phyloP scores from a whole-genome alignment of 148 eudicot genomes.

The Spergularia marina region DNA sequence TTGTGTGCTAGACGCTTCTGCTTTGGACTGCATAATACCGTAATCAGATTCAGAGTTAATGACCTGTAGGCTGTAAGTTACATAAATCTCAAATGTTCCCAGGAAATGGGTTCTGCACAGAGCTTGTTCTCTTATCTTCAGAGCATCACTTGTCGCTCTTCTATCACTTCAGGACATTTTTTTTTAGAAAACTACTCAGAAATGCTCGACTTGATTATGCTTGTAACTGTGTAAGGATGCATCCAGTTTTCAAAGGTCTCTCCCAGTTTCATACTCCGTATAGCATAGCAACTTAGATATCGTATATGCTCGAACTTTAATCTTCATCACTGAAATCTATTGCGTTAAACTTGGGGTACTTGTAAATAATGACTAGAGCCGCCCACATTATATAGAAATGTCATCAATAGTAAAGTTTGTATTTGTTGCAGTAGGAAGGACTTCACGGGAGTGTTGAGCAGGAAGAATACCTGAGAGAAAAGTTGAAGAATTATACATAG shows the following conservation, averaged over 20 bases:
- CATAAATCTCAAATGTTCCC: not conserved
- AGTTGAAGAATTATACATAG: slow-evolving; percentile 50
- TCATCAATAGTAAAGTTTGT: not conserved
- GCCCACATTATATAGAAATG: no score
- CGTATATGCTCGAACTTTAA: no score
- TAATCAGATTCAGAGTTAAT: not conserved
- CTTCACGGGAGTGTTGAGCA: slow-evolving; percentile 73
- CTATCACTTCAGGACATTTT: not conserved
- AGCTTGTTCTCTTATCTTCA: not conserved
- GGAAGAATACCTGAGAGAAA: slow-evolving; percentile 61
- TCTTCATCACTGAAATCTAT: no score
- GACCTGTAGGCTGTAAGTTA: not conserved
- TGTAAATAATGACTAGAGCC: no score
- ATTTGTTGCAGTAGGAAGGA: slow-evolving; percentile 78
- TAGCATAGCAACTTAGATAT: no score
- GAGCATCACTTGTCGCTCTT: not conserved
- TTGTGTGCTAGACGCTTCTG: not conserved
- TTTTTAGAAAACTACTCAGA: not conserved
- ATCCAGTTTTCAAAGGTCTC: no score
- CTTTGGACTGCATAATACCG: not conserved
- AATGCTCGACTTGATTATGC: no score
- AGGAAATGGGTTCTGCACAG: not conserved
- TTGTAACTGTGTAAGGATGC: no score
- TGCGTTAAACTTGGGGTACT: no score
- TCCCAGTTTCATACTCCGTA: no score